Conservation (phyloP, 352 stramenopile genomes). For the Phytophthora ohioensis region DNA sequence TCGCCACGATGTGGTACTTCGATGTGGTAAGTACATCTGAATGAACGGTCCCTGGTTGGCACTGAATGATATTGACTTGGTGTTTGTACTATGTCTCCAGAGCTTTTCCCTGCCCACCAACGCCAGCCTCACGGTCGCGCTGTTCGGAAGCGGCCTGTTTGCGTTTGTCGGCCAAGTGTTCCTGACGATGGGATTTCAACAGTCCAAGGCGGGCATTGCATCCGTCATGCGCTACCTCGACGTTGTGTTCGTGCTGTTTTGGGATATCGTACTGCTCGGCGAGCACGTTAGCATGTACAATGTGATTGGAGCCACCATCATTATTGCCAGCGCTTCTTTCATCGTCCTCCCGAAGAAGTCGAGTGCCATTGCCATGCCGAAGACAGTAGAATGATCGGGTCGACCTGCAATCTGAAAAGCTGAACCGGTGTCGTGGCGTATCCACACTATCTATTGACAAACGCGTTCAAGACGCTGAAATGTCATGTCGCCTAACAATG, state of each 20-base stretch:
- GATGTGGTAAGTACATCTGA: conserved; percentile 36
- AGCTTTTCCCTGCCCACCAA: conserved; percentile 48
- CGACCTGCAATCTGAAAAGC: background rate
- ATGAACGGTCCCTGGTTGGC: background rate
- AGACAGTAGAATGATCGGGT: conserved; percentile 29
- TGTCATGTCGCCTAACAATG: background rate
- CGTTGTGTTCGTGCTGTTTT: conserved; percentile 79
- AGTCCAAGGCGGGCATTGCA: conserved; percentile 77
- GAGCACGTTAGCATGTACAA: conserved; percentile 71
- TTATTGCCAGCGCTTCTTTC: conserved; percentile 59
- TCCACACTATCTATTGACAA: conserved; percentile 3
- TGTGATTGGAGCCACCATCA: conserved; percentile 65
- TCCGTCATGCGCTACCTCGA: conserved; percentile 84
- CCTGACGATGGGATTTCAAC: conserved; percentile 79
- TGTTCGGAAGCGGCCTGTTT: conserved; percentile 63
- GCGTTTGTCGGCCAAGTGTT: conserved; percentile 70
- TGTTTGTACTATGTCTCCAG: conserved; percentile 4
- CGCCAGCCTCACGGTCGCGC: conserved; percentile 42
- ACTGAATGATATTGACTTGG: background rate
- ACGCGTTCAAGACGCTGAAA: background rate
- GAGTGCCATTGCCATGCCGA: conserved; percentile 14
- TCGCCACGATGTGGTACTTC: conserved; percentile 41
- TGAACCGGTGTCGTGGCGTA: background rate
- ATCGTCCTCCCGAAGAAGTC: conserved; percentile 54
- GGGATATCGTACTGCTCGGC: conserved; percentile 57